These are phyloP conservation scores for Falciphora oryzae DNA, from an alignment of 2,329 filamentous ascomycete genomes.

Conservation along the genomic window DNA sequence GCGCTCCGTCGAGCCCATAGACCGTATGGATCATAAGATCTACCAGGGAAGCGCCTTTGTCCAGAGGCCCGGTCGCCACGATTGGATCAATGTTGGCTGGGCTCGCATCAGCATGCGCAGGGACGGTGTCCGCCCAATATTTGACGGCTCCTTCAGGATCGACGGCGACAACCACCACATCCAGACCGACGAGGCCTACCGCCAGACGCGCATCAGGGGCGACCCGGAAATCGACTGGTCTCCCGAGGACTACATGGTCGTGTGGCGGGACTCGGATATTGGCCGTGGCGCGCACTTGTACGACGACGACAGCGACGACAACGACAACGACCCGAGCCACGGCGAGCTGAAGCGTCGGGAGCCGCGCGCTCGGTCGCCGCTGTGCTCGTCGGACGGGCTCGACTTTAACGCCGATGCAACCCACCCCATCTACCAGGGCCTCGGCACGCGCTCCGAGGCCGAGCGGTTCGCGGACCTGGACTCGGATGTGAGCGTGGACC, in stretches of 20 bases:
- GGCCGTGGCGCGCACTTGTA: slow-evolving; percentile 25
- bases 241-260: slow-evolving; percentile 71
- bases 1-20: slow-evolving; percentile 58
- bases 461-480: slow-evolving; percentile 21
- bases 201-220: slow-evolving; percentile 60
- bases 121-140: slow-evolving; percentile 74
- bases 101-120: slow-evolving; percentile 71
- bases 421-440: slow-evolving; percentile 58
- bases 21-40: slow-evolving; percentile 70
- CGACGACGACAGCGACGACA: neutral
- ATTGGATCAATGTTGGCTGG: slow-evolving; percentile 82
- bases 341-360: slow-evolving; percentile 58
- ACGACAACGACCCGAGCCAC: slow-evolving; percentile 30
- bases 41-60: slow-evolving; percentile 77
- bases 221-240: slow-evolving; percentile 61
- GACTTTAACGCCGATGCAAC: slow-evolving; percentile 70
- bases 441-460: slow-evolving; percentile 37
- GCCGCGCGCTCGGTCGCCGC: slow-evolving; percentile 30
- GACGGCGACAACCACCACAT: slow-evolving; percentile 82
- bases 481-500: slow-evolving; percentile 32
- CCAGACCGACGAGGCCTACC: slow-evolving; percentile 68
- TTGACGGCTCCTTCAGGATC: slow-evolving; percentile 84
- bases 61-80: slow-evolving; percentile 48
- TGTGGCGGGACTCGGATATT: slow-evolving; percentile 90
- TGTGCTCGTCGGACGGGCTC: slow-evolving; percentile 71